A percentile compares a stretch with the other conserved stretches of the same genome.
phyloP scores from a whole-genome alignment of 2,329 filamentous ascomycete species.

The Aspergillus fumigatus region DNA sequence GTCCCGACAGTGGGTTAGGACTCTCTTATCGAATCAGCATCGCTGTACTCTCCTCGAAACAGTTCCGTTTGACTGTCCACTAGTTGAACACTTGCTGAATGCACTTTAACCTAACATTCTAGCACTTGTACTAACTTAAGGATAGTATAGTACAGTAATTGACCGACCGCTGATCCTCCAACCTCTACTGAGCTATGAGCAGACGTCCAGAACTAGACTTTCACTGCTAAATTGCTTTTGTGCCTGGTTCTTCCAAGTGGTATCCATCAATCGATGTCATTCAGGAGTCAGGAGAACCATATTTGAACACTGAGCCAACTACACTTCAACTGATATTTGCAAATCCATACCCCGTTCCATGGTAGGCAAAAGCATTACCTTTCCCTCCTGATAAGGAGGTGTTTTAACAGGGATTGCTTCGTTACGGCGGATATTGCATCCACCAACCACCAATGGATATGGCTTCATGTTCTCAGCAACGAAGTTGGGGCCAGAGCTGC shows the following conservation, averaged over 20 bases:
- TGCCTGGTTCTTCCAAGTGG: background rate
- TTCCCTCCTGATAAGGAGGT: background rate
- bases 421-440: background rate
- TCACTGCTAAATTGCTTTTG: background rate
- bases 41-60: constrained; percentile 2
- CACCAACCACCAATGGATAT: background rate
- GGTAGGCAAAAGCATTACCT: background rate
- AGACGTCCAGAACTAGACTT: background rate
- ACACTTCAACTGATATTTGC: background rate
- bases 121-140: background rate
- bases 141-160: background rate
- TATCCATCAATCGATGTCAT: background rate
- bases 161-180: background rate
- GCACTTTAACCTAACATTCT: background rate
- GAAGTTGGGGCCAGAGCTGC: background rate
- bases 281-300: background rate
- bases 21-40: constrained; percentile 6
- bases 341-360: background rate
- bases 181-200: background rate
- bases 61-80: background rate
- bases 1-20: constrained; percentile 12
- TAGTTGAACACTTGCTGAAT: background rate
- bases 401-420: background rate
- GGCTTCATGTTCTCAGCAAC: background rate
- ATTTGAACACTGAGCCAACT: background rate